Evolutionary conservation across 257 asterid genomes (phyloP).

Genomic region (Solanum neorickii): DNA sequence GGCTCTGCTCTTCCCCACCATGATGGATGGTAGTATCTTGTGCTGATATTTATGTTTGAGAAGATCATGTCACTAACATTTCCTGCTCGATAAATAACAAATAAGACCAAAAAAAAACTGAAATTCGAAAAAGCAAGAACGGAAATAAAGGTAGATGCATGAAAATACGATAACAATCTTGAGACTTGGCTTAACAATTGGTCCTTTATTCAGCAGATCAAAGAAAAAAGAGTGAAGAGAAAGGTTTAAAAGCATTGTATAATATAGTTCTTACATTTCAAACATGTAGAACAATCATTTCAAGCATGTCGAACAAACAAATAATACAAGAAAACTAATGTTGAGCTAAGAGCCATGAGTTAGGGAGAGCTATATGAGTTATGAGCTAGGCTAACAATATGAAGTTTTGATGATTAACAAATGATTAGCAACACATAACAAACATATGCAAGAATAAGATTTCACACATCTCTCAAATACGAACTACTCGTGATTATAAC

Average conservation of each 20-base stretch:
- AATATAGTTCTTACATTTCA: neutral
- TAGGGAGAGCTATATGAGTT: neutral
- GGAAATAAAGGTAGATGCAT: neutral
- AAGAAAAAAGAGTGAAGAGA: neutral
- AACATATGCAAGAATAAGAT: neutral
- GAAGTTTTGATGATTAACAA: neutral
- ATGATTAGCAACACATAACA: neutral
- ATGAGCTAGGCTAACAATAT: neutral
- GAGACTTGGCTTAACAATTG: neutral
- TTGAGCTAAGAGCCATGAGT: neutral
- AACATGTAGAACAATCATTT: neutral
- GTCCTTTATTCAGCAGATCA: neutral
- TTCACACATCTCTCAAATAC: neutral
- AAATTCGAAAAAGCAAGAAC: neutral
- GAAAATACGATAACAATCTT: neutral
- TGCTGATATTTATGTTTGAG: slow-evolving; percentile 73
- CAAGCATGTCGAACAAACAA: neutral
- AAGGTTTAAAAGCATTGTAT: neutral
- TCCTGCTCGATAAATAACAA: slow-evolving; percentile 30
- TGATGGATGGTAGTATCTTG: slow-evolving; percentile 74
- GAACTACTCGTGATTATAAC: neutral
- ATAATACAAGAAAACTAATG: neutral
- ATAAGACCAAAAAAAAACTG: neutral
- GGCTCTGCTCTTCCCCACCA: slow-evolving; percentile 99
- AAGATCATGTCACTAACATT: slow-evolving; percentile 69